Base-by-base conservation (phyloP, 2,329 filamentous ascomycete species). In the Aspergillus glaucus region DNA sequence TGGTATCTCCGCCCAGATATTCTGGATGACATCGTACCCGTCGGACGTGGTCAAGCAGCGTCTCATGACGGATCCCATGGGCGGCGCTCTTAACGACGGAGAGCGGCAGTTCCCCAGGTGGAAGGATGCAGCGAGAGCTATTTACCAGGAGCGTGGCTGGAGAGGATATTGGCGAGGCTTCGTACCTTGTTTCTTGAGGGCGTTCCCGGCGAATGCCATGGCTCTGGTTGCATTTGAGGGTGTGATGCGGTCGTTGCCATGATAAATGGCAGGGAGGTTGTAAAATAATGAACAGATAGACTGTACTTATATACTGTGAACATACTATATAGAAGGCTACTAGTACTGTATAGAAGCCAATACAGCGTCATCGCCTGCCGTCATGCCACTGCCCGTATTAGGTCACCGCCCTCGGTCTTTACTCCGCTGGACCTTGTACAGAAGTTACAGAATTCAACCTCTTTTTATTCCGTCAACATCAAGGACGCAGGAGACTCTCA, bases 181-280 rank as follows among this genome's bases (percentile, higher is more conserved):
- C 62, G 62, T 95, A 62, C 93, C 93, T 2, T 97, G 92, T 67
- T 95, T 97, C 66, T 66, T 97, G 64, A 77, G 93, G 56, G 93
- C 93, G 3, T 97, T 97, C 67, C 93, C 93, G 12, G 92, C 93
- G 21, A 97, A 97, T 75, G 93, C 91, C 0, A 86, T 93, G 81
- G 92, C 93, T 1, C 71, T 97, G 64, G 83, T 96, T 47, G 91
- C 87, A 24, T 97, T 97, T 75, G 93, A 98, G 69, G 88, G 85
- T 2, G 87, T 93, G 46, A 92, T 95, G 87, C 81, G 89, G 51
- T 63, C 60, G 46, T 58, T 75, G 53, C 70, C 71, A 46, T 74
- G 61, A 58, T 40, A 14, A 17, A 39, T 30, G 17, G 6, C 17
- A 30, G 10, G 26, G 4, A 22, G 26, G 26, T 9, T 12, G 21